A percentile compares a stretch with the other conserved stretches of the same genome.
Conservation (phyloP, 371 early-diverging fungal species). For the Rhizopus microsporus region DNA sequence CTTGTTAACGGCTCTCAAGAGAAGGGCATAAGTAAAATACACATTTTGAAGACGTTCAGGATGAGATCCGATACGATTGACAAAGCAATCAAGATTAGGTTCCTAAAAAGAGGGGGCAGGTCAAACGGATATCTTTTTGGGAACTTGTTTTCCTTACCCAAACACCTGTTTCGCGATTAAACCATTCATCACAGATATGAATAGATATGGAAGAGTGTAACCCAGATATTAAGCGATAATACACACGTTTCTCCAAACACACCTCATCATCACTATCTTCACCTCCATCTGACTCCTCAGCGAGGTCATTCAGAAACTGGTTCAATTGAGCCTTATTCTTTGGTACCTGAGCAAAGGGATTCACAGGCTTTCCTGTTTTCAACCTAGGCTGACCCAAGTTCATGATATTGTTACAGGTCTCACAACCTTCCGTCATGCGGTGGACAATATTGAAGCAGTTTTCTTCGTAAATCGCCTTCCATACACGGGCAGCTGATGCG, state of each 20-base stretch:
- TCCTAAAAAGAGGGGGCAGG: slow-evolving; percentile 30
- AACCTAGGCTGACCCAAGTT: slow-evolving; percentile 26
- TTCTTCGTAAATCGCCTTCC: slow-evolving; percentile 94
- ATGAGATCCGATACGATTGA: slow-evolving; percentile 80
- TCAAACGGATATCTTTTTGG: neutral
- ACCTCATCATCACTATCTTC: slow-evolving; percentile 45
- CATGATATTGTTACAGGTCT: slow-evolving; percentile 45
- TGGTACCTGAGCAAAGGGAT: slow-evolving; percentile 44
- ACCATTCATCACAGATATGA: slow-evolving; percentile 93
- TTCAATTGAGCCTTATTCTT: slow-evolving; percentile 31
- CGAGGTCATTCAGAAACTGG: slow-evolving; percentile 48
- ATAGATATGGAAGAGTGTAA: slow-evolving; percentile 97
- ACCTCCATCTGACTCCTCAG: slow-evolving; percentile 49
- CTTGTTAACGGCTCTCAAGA: slow-evolving; percentile 84
- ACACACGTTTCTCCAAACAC: slow-evolving; percentile 91
- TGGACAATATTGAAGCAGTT: slow-evolving; percentile 89
- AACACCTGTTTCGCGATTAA: slow-evolving; percentile 78
- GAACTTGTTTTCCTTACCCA: slow-evolving; percentile 69
- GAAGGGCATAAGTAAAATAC: slow-evolving; percentile 87
- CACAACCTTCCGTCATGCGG: slow-evolving; percentile 59
- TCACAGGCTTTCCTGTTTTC: slow-evolving; percentile 24
- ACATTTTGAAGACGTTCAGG: slow-evolving; percentile 94
- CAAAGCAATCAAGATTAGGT: slow-evolving; percentile 89
- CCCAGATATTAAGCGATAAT: slow-evolving; percentile 91
- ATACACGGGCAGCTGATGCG: slow-evolving; percentile 82